A percentile compares a stretch with the other conserved stretches of the same genome.
Evolutionary conservation across 495 filamentous ascomycete genomes (phyloP).

Genomic region (Pseudevernia furfuracea): DNA sequence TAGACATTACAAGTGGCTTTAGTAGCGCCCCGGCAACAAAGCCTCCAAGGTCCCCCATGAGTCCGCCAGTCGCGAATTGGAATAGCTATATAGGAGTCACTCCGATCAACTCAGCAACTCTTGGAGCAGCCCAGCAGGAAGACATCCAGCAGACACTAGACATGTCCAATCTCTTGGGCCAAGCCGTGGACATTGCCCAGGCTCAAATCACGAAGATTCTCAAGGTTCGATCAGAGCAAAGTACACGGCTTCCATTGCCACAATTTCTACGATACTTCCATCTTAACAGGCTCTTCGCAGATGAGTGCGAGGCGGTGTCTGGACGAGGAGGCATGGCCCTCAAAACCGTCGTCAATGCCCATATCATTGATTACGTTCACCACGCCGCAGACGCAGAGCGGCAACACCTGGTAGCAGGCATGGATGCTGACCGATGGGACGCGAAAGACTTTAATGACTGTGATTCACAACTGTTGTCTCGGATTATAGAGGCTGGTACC

Average conservation of each 20-base stretch:
- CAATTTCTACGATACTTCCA: constrained; percentile 87
- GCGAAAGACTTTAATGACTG: constrained; percentile 73
- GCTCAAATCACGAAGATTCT: constrained; percentile 87
- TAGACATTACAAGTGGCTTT: constrained; percentile 85
- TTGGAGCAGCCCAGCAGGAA: constrained; percentile 47
- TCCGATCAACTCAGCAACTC: constrained; percentile 31
- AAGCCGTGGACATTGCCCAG: constrained; percentile 88
- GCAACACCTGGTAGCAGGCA: constrained; percentile 68
- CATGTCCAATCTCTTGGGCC: constrained; percentile 86
- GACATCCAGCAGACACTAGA: constrained; percentile 80
- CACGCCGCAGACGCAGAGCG: constrained; percentile 67
- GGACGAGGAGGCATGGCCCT: constrained; percentile 76
- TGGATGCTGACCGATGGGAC: constrained; percentile 89
- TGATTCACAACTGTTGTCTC: constrained; percentile 53
- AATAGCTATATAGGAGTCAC: constrained; percentile 29
- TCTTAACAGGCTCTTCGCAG: constrained; percentile 87
- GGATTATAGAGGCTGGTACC: constrained; percentile 71
- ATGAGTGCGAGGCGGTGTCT: constrained; percentile 94
- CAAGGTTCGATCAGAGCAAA: constrained; percentile 84
- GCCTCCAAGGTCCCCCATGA: constrained; percentile 41
- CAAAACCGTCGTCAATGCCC: constrained; percentile 81
- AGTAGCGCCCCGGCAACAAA: constrained; percentile 32
- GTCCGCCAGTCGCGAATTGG: constrained; percentile 35
- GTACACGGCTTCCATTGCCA: constrained; percentile 59
- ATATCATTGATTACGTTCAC: constrained; percentile 84